Base-by-base conservation (phyloP, 306 rosid species). In the Cajanus cajan region DNA sequence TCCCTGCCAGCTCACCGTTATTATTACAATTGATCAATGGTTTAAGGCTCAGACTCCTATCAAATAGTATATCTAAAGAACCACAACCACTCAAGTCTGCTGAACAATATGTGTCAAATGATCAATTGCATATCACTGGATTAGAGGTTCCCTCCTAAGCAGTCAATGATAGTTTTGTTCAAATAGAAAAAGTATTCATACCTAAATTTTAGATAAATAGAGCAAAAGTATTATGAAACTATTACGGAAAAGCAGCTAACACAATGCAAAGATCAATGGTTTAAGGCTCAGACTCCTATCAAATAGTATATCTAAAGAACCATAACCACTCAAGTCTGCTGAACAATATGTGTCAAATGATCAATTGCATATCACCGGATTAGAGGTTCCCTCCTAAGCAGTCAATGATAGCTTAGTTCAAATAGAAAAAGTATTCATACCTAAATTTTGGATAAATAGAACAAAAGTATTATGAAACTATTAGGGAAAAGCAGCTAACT, bases 171-270 rank as follows among this genome's bases (percentile, higher is more conserved):
- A 59, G 39, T 69, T 55, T 48, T 21, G 50, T 69, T 51, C 59
- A 66, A 54, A 76, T 11, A 41, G 14, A 52, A 58, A 8, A 71
- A n/a, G 47, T 58, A 71, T 24, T 75, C 14, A 68, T 71, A 71
- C 18, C 34, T 54, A 37, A 11, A 65, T 14, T 43, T 51, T 44
- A 71, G 34, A 16, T 47, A 51, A 50, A 51, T 19, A 52, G 50
- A 39, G 18, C 9, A 63, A 13, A 37, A 14, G 33, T 22, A 33
- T 25, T n/a, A 9, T 15, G 13, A 51, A 69, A 52, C 61, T 41
- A 57, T 14, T 55, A 37, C 8, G 22, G 4, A 44, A 61, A 37
- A 47, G 69, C 9, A 22, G 45, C n/a, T 28, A 28, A 58, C 59
- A 76, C 19, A 59, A 47, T 68, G 64, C 74, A 78, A 61, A 25